Percentiles rank a stretch among this genome's conserved stretches.
Conservation (phyloP, 1,284 basidiomycete genomes). For the Cryptococcus floricola region DNA sequence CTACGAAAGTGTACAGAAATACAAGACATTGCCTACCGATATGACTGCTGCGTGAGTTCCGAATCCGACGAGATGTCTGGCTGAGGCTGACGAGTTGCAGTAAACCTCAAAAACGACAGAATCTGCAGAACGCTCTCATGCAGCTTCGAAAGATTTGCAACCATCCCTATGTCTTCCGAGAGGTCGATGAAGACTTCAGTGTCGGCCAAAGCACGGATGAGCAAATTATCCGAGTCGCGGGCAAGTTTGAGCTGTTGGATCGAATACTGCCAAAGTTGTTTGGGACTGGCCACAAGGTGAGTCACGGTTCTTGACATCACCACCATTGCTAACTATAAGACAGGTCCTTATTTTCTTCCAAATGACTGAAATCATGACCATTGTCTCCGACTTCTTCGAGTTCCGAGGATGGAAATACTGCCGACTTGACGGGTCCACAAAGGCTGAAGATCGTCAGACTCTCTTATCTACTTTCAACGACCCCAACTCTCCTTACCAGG, state of each 20-base stretch:
- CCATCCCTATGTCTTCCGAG: conserved; percentile 93
- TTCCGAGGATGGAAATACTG: conserved; percentile 87
- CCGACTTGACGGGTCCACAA: conserved; percentile 94
- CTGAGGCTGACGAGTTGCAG: conserved; percentile 33
- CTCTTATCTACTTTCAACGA: conserved; percentile 91
- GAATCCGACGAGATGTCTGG: background rate
- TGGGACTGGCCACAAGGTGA: conserved; percentile 80
- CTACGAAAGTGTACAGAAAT: conserved; percentile 80
- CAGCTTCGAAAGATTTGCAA: conserved; percentile 99
- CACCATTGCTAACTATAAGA: too few species aligned
- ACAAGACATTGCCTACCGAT: conserved; percentile 56
- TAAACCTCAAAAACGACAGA: conserved; percentile 36
- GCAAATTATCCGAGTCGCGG: conserved; percentile 78
- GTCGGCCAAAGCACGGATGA: conserved; percentile 69
- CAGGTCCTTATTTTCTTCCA: conserved; percentile 91
- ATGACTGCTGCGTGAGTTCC: conserved; percentile 29
- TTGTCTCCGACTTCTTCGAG: conserved; percentile 97
- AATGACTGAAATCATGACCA: conserved; percentile 99
- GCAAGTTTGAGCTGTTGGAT: conserved; percentile 93
- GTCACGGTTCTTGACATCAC: background rate
- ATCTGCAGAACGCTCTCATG: conserved; percentile 95
- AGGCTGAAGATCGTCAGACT: conserved; percentile 92
- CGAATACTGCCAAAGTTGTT: conserved; percentile 95
- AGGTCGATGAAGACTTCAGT: conserved; percentile 64
- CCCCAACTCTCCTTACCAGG: conserved; percentile 79